A percentile compares a stretch with the other conserved stretches of the same genome.
Conservation (phyloP, 179 eudicot genomes). For the Sideroxylon spinosum region DNA sequence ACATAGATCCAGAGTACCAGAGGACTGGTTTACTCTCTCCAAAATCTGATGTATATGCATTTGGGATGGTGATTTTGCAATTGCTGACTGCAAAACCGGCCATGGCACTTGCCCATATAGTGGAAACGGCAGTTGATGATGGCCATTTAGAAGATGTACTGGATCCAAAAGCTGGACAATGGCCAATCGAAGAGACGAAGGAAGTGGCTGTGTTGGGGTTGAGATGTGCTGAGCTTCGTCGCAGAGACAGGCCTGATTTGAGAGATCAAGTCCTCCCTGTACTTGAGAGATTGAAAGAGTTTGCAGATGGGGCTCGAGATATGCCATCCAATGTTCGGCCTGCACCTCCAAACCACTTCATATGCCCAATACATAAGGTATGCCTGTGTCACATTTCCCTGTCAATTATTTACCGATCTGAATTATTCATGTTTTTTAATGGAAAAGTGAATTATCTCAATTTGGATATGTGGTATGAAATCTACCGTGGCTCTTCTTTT, state of each 20-base stretch:
- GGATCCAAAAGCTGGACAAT: slow-evolving; percentile 64
- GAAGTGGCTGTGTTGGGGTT: slow-evolving; percentile 61
- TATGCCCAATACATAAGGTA: slow-evolving; percentile 81
- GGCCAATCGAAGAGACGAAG: slow-evolving; percentile 78
- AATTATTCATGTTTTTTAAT: not conserved
- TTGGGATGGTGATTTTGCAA: slow-evolving; percentile 77
- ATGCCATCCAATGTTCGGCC: slow-evolving; percentile 21
- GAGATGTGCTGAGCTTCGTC: slow-evolving; percentile 67
- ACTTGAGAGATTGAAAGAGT: slow-evolving; percentile 61
- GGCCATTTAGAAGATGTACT: slow-evolving; percentile 38
- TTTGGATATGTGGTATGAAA: not conserved
- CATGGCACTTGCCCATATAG: slow-evolving; percentile 48
- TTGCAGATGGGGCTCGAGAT: slow-evolving; percentile 59
- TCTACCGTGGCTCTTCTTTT: not conserved
- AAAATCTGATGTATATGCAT: slow-evolving; percentile 71
- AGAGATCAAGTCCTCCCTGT: slow-evolving; percentile 50
- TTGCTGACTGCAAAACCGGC: slow-evolving; percentile 81
- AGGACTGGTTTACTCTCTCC: slow-evolving; percentile 56
- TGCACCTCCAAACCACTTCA: slow-evolving; percentile 63
- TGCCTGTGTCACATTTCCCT: not conserved
- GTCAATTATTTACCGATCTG: slow-evolving; percentile 7
- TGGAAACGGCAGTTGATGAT: slow-evolving; percentile 58
- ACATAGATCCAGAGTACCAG: slow-evolving; percentile 83
- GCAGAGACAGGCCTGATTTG: slow-evolving; percentile 70
- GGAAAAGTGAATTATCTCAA: not conserved